Base-by-base conservation (phyloP, 1,284 basidiomycete species). In the Malassezia yamatoensis region DNA sequence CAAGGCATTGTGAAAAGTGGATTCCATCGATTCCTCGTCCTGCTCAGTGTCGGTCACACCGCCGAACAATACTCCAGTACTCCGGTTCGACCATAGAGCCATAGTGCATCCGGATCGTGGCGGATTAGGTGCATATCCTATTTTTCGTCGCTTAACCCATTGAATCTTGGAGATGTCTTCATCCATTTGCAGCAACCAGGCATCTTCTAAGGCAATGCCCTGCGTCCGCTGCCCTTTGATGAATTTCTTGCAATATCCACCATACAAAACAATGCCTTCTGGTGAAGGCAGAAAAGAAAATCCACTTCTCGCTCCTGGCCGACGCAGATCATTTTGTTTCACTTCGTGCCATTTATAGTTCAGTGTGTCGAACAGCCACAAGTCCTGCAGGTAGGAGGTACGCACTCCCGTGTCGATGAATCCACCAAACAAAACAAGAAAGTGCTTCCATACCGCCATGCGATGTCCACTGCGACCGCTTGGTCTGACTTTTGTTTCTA, bases 211-310 rank as follows among this genome's bases (percentile, higher is more conserved):
- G 74, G 88, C 89, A 10, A 90, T 80, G 1, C 90, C 90, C 37
- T 90, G 79, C 0, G 87, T 84, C 3, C 87, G 59, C 69, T 90
- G 88, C 0, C 88, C 88, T 70, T 91, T 91, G 39, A 80, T 77
- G 65, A 93, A 94, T 72, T 88, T 86, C 72, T 94, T 94, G 70
- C 86, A 88, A 74, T 94, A 96, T 0, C 90, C 90, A 15, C 89
- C 90, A 66, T 91, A 83, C 9, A 96, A 73, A 3, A 93, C 73
- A 6, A 91, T 82, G 0, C 90, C 90, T 9, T 94, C 89, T 0
- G 83, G 70, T 1, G 81, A 83, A 0, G 90, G 78, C 1, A 96
- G 78, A 70, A 94, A 87, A 0, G 88, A 91, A 74, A 91, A 93
- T 0, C 89, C 89, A 58, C 64, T 66, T 2, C 67, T 55, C 18